Conservation (phyloP, 106 monocot genomes). For the Allium cepa region DNA sequence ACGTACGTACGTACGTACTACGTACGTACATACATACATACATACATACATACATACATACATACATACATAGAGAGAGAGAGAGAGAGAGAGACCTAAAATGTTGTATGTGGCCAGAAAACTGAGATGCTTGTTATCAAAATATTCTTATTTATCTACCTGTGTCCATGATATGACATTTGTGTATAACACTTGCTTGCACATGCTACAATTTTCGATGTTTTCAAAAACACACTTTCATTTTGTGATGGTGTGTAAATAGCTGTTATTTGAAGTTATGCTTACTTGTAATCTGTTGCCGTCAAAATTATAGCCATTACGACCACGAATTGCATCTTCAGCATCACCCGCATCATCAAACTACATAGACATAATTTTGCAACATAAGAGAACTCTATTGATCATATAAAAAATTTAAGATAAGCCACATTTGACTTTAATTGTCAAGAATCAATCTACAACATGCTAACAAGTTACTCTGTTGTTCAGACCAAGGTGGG, state of each 20-base stretch:
- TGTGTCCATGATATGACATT: too few species aligned
- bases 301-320: conserved; percentile 86
- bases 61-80: background rate
- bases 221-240: too few species aligned
- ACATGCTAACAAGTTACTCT: background rate
- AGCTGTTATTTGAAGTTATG: background rate
- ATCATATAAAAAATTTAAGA: background rate
- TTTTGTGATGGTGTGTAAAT: too few species aligned
- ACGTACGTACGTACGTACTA: too few species aligned
- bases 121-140: too few species aligned
- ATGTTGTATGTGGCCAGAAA: too few species aligned
- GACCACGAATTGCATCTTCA: conserved; percentile 74
- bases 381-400: background rate
- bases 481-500: too few species aligned
- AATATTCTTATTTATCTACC: too few species aligned
- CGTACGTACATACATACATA: too few species aligned
- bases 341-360: conserved; percentile 82
- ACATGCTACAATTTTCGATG: too few species aligned
- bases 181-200: too few species aligned
- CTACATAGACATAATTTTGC: conserved; percentile 14
- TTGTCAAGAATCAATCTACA: background rate
- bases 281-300: conserved; percentile 56
- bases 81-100: background rate
- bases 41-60: too few species aligned
- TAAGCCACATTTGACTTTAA: background rate